Evolutionary conservation across 2,329 filamentous ascomycete genomes (phyloP).

Genomic region (Pleomassaria siparia): DNA sequence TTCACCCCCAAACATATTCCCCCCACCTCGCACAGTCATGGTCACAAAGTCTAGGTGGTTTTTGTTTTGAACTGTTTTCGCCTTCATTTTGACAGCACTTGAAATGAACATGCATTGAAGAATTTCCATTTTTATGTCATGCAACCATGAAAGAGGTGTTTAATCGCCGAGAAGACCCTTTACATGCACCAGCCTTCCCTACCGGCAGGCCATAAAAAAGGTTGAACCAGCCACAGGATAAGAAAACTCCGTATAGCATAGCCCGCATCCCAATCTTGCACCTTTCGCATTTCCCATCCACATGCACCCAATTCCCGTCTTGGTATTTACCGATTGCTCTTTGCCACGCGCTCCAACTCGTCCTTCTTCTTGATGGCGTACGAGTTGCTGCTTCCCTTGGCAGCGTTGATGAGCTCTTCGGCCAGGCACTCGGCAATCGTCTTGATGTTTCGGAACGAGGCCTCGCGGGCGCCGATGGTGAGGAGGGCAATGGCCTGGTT

Average conservation of each 20-base stretch:
- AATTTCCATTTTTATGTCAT: conserved; percentile 42
- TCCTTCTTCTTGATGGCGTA: conserved; percentile 99
- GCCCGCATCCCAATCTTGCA: too few species aligned
- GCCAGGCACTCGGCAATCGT: conserved; percentile 98
- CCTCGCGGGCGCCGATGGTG: conserved; percentile 98
- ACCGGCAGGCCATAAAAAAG: conserved; percentile 30
- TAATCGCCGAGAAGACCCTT: conserved; percentile 42
- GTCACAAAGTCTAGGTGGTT: too few species aligned
- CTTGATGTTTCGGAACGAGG: conserved; percentile 99
- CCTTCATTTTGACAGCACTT: too few species aligned
- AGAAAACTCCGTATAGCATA: conserved; percentile 31
- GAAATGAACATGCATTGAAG: conserved; percentile 22
- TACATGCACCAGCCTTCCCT: conserved; percentile 41
- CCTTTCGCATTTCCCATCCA: too few species aligned
- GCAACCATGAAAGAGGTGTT: conserved; percentile 44
- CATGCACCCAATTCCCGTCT: neutral
- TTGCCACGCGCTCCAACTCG: conserved; percentile 99
- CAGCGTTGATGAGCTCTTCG: conserved; percentile 99
- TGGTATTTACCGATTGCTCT: conserved; percentile 97
- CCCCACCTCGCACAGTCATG: too few species aligned
- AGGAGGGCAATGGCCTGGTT: conserved; percentile 99
- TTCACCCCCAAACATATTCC: too few species aligned
- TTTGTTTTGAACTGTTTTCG: too few species aligned
- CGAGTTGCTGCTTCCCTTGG: conserved; percentile 99
- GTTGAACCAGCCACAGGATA: conserved; percentile 31